Base-by-base conservation (phyloP, 345 rosid species). In the Hirschfeldia incana region DNA sequence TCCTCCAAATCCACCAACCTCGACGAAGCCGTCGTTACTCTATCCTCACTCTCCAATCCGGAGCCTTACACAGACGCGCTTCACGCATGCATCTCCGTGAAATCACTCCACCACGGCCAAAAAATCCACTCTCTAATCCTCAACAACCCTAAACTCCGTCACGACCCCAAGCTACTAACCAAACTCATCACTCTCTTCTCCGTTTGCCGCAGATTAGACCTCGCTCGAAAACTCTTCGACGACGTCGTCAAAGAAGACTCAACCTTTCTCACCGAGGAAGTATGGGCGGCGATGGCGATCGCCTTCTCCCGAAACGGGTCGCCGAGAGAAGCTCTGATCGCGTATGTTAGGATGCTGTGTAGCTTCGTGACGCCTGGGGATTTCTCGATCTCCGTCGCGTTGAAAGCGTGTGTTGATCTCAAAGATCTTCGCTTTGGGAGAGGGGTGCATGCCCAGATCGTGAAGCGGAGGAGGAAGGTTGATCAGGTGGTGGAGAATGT, bases 281-380 rank as follows among this genome's bases (percentile, higher is more conserved):
- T 87, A 0, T 87, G 85, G 86, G 81, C 82, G 17, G 88, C 90
- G 32, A 79, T 87, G 88, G 86, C 85, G n/a, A 85, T 85, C 76
- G 90, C 85, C 32, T 83, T 72, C 65, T 82, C 85, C 5, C 78
- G 80, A 71, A 85, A 85, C 55, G 77, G 82, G 12, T 69, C 26
- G 21, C 81, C 84, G 6, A 39, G 65, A 29, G 86, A 83, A 4
- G 86, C 90, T 74, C 37, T 87, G 60, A 6, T 64, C 57, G 72
- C 84, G 44, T 85, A 85, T 46, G 39, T 76, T 0, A 69, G 76
- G 8, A 85, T 87, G 87, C 17, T 85, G 78, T 70, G 39, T 70
- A 72, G 65, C n/a, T 78, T 42, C 75, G 58, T 80, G 3, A 39
- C 88, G 2, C 86, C 88, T 1, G 82, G 90, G 21, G 73, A 85